Evolutionary conservation across 2,329 filamentous ascomycete species (phyloP), one percentile per base, ranked within the genome.

Genomic region (Colletotrichum salicis): DNA sequence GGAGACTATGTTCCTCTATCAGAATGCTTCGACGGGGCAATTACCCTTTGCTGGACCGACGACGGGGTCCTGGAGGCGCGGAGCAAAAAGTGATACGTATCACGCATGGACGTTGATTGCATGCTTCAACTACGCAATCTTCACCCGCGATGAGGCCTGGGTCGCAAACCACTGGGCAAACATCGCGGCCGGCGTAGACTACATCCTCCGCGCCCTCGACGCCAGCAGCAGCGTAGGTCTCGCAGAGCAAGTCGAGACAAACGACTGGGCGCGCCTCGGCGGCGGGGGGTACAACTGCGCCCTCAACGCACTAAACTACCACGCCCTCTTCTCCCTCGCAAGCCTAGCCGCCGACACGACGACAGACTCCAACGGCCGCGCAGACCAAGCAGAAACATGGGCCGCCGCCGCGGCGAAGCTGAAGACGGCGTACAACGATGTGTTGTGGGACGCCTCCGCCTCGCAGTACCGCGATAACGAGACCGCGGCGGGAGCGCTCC

Each of bases 91-190:
- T 60, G 73, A 75, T 22, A 75, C 74, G 54, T 77, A 77, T 56
- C 76, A 78, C 63, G 84, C 86, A 76, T 87, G 85, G 85, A 83
- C 82, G 1, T 82, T 87, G 78, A 84, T 87, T 58, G 84, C 84
- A 4, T 86, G 84, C n/a, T 85, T 85, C 76, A 86, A 87, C 70
- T 87, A 87, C 68, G 79, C 86, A 35, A 78, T 87, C 6, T 87
- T 83, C 74, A 84, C 84, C 1, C 82, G 83, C 56, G 84, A 87
- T 58, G 79, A 79, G 1, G 74, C 74, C 1, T 87, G 86, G 68
- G 75, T 87, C 6, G 67, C 76, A 4, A 64, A 76, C 27, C 84
- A 85, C 48, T 87, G 85, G 86, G 75, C 77, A 0, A 81, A 82
- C 11, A 86, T 86, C 59, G 73, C 80, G 4, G 77, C 77, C 19